A percentile compares a stretch with the other conserved stretches of the same genome.
These are phyloP conservation scores for Blastobotrys buckinghamii DNA, from an alignment of 1,139 yeast genomes.

Conservation along the genomic window DNA sequence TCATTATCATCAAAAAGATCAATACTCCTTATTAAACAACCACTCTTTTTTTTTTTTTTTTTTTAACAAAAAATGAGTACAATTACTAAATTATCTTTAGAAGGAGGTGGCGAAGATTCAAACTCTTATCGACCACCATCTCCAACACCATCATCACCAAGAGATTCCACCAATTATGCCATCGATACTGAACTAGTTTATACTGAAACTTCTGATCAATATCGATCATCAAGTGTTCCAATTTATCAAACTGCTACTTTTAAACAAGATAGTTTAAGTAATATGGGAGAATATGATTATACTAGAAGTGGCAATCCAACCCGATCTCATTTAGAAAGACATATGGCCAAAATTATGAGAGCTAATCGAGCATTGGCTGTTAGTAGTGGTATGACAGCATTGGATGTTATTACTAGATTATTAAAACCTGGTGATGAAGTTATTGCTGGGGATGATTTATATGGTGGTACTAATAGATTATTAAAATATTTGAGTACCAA, in stretches of 20 bases:
- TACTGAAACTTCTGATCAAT: constrained; percentile 60
- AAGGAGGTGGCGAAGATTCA: no score
- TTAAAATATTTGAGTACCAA: constrained; percentile 64
- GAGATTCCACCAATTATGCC: constrained; percentile 25
- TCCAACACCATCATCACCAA: constrained; percentile 36
- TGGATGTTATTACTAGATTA: constrained; percentile 73
- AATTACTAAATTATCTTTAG: constrained; percentile 3
- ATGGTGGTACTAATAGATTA: constrained; percentile 88
- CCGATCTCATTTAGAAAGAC: constrained; percentile 70
- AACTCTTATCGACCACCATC: constrained; percentile 29
- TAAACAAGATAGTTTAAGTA: constrained; percentile 67
- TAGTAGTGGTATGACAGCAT: constrained; percentile 87
- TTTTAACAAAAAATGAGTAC: constrained; percentile 11
- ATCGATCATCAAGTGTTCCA: constrained; percentile 81
- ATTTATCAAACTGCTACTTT: constrained; percentile 91
- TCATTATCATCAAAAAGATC: no score
- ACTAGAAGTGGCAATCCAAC: constrained; percentile 96
- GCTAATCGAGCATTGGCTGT: constrained; percentile 75
- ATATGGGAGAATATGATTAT: constrained; percentile 84
- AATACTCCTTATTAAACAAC: no score
- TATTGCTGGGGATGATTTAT: constrained; percentile 87
- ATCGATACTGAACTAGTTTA: constrained; percentile 73
- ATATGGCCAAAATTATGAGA: constrained; percentile 68
- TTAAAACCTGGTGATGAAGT: constrained; percentile 77
- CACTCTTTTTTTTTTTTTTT: background rate